Base-by-base conservation (phyloP, 192 early-diverging fungal species). In the Coemansia umbellata region DNA sequence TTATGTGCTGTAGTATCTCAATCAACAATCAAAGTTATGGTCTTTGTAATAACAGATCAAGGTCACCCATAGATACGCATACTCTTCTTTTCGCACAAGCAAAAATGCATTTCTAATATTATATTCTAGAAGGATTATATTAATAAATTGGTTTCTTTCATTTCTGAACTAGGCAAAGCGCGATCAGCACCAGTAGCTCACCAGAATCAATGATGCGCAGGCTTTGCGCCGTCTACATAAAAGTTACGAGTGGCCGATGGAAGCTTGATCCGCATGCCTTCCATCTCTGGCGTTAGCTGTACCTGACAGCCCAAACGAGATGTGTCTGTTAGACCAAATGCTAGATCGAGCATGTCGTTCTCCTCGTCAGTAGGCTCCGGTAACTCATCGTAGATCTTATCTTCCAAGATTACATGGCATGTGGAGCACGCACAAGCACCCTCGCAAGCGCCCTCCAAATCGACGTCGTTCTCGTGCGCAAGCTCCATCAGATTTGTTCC, bases 311-410 rank as follows among this genome's bases (percentile, higher is more conserved):
- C 95, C 49, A 98, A 78, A 15, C 95, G 82, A 31, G 94, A 95
- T 81, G 94, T 98, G 41, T 96, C 93, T 9, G 94, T 94, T 52
- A 96, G 79, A 9, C 91, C 94, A 80, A 94, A 98, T 11, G 94
- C 94, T 58, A 98, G 59, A 78, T 98, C 95, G 36, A 98, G 69
- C 94, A 98, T 96, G 68, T 98, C 95, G 60, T 96, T 94, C 55
- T 98, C 95, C 61, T 98, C 95, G 66, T 98, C 95, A 5, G 87
- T 83, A 3, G 95, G 95, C 64, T 96, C 94, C 17, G 88, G 89
- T 44, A 98, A 78, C 53, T 82, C 85, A 30, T 91, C 82, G 71
- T 84, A 98, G 53, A 87, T 84, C 22, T 87, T 72, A 19, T 82
- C 84, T 1, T 91, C 88, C 50, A 92, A 67, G 21, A 98, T 88